Percentiles rank a stretch among this genome's conserved stretches.
Conservation (phyloP, 2,329 filamentous ascomycete species). For the Tricladium varicosporioides region DNA sequence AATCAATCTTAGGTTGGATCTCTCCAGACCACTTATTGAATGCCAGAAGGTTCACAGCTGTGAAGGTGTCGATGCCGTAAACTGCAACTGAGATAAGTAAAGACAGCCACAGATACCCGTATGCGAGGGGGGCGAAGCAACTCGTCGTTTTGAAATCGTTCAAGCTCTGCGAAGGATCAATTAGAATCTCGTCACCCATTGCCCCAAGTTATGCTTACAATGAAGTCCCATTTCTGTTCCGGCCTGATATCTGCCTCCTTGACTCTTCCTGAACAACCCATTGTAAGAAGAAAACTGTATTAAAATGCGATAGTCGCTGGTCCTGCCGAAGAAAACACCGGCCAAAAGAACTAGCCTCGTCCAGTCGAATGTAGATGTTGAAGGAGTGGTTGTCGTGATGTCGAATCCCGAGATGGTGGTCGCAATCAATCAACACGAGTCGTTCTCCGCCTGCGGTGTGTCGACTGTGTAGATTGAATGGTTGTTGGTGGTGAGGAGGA, state of each 20-base stretch:
- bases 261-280: constrained; percentile 65
- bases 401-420: constrained; percentile 36
- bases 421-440: constrained; percentile 37
- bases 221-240: constrained; percentile 94
- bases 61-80: constrained; percentile 89
- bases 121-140: constrained; percentile 75
- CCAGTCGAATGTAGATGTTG: constrained; percentile 8
- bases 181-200: background rate
- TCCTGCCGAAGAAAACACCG: constrained; percentile 24
- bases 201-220: constrained; percentile 53
- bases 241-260: constrained; percentile 66
- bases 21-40: constrained; percentile 88
- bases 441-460: constrained; percentile 49
- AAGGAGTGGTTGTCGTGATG: constrained; percentile 14
- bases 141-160: constrained; percentile 84
- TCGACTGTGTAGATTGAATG: constrained; percentile 37
- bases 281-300: constrained; percentile 40
- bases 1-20: constrained; percentile 74
- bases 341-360: constrained; percentile 13
- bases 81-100: constrained; percentile 77
- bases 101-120: constrained; percentile 80
- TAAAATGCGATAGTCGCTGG: constrained; percentile 17
- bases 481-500: background rate
- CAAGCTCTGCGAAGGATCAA: constrained; percentile 43
- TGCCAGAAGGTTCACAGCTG: constrained; percentile 82